phyloP scores from a whole-genome alignment of 163 green algal species.

The Scenedesmus sp. region DNA sequence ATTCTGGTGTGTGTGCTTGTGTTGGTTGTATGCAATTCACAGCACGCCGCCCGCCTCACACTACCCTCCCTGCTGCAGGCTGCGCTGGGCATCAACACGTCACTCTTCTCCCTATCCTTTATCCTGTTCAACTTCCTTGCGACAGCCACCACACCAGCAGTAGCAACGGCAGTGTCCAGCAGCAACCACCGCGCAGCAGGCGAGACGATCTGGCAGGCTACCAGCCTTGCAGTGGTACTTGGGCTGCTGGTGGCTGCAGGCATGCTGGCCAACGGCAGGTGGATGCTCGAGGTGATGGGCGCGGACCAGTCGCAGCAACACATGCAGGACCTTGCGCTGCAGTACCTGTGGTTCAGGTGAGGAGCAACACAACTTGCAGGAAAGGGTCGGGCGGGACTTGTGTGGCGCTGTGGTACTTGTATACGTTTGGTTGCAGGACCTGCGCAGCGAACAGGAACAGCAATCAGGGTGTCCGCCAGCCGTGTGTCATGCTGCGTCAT shows the following conservation, averaged over 20 bases:
- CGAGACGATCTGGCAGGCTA: constrained; percentile 66
- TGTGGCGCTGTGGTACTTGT: not conserved
- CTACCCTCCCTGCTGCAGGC: constrained; percentile 64
- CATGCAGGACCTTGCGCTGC: constrained; percentile 61
- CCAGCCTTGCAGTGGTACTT: constrained; percentile 65
- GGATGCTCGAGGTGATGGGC: constrained; percentile 73
- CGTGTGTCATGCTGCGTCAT: not conserved
- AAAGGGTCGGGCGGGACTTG: not conserved
- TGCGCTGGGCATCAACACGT: constrained; percentile 78
- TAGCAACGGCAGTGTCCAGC: constrained; percentile 67
- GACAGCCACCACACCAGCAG: constrained; percentile 79
- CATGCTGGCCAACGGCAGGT: constrained; percentile 55
- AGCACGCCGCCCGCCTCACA: too few relatives aligned
- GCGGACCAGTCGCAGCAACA: constrained; percentile 56
- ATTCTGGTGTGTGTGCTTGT: too few relatives aligned
- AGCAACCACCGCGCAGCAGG: constrained; percentile 60
- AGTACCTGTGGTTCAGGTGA: constrained; percentile 72
- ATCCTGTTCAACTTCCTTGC: constrained; percentile 87
- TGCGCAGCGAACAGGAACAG: not conserved
- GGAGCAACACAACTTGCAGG: not conserved
- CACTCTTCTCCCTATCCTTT: constrained; percentile 80
- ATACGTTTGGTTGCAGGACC: not conserved
- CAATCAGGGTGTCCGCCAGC: too few relatives aligned
- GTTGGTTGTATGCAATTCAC: too few relatives aligned
- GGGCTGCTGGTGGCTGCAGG: constrained; percentile 60